Conservation (phyloP, 2,329 filamentous ascomycete genomes). For the Aspergillus japonicus region DNA sequence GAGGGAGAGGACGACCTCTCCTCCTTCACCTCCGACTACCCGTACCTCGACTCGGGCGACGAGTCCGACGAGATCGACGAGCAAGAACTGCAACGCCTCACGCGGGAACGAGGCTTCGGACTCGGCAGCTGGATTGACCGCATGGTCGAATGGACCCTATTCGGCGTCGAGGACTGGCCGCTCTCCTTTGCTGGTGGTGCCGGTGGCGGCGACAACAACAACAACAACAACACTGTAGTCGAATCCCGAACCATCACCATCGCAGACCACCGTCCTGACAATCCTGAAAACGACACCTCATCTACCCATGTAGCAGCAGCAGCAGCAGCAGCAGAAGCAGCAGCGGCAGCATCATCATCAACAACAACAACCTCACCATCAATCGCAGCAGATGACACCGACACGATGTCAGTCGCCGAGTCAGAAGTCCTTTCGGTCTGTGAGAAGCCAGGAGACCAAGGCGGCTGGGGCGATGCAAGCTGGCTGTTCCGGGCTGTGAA, state of each 20-base stretch:
- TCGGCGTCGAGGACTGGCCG: conserved; percentile 52
- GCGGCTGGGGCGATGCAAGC: conserved; percentile 59
- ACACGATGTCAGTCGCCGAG: conserved; percentile 23
- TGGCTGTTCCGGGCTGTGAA: conserved; percentile 58
- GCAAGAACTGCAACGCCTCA: conserved; percentile 53
- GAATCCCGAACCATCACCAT: background rate
- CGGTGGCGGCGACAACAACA: background rate
- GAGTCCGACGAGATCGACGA: conserved; percentile 48
- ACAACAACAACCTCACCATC: background rate
- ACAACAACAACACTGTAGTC: background rate
- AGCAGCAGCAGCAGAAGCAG: background rate
- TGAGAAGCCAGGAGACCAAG: conserved; percentile 40
- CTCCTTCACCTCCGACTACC: conserved; percentile 15
- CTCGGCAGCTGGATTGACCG: conserved; percentile 58
- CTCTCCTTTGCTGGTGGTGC: conserved; percentile 1
- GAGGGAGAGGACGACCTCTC: conserved; percentile 20
- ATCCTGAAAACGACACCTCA: background rate
- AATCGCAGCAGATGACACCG: conserved; percentile 9
- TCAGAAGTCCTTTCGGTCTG: conserved; percentile 24
- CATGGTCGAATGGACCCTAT: conserved; percentile 58
- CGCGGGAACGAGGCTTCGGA: conserved; percentile 53
- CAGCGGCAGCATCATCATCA: no score
- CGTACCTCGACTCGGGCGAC: conserved; percentile 19
- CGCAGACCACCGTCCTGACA: background rate
- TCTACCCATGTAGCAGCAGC: background rate